These are phyloP conservation scores for Pyrenopolyporus hunteri DNA, from an alignment of 495 filamentous ascomycete genomes.

Conservation along the genomic window DNA sequence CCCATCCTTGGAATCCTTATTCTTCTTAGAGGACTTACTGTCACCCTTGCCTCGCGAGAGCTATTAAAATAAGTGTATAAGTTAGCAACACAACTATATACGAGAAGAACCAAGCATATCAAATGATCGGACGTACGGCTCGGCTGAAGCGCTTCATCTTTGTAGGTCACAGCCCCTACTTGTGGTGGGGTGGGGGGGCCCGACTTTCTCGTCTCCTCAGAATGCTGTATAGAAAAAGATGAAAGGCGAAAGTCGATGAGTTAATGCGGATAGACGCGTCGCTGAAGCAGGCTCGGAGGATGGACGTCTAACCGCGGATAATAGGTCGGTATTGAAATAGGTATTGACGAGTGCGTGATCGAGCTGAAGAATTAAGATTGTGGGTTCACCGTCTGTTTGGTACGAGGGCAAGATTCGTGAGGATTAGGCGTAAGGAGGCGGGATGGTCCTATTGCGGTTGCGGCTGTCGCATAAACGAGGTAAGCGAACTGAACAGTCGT, in stretches of 20 bases:
- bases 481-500: background rate
- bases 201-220: slow-evolving; percentile 28
- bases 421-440: slow-evolving; percentile 20
- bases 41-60: slow-evolving; percentile 93
- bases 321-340: slow-evolving; percentile 5
- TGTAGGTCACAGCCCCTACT: slow-evolving; percentile 50
- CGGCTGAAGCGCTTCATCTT: slow-evolving; percentile 98
- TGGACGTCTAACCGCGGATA: background rate
- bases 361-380: slow-evolving; percentile 9
- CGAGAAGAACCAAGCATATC: background rate
- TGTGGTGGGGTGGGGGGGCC: slow-evolving; percentile 41
- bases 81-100: slow-evolving; percentile 9
- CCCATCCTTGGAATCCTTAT: slow-evolving; percentile 81
- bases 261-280: slow-evolving; percentile 20
- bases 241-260: background rate
- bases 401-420: slow-evolving; percentile 17
- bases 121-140: slow-evolving; percentile 75
- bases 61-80: slow-evolving; percentile 60
- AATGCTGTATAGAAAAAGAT: slow-evolving; percentile 6
- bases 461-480: slow-evolving; percentile 26
- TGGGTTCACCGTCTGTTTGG: slow-evolving; percentile 32
- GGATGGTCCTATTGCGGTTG: slow-evolving; percentile 11
- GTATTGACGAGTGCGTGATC: slow-evolving; percentile 8
- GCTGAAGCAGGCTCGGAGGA: background rate
- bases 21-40: slow-evolving; percentile 92